A percentile compares a stretch with the other conserved stretches of the same genome.
phyloP scores from a whole-genome alignment of 805 yeast genomes.

The Kuraishia hungarica region DNA sequence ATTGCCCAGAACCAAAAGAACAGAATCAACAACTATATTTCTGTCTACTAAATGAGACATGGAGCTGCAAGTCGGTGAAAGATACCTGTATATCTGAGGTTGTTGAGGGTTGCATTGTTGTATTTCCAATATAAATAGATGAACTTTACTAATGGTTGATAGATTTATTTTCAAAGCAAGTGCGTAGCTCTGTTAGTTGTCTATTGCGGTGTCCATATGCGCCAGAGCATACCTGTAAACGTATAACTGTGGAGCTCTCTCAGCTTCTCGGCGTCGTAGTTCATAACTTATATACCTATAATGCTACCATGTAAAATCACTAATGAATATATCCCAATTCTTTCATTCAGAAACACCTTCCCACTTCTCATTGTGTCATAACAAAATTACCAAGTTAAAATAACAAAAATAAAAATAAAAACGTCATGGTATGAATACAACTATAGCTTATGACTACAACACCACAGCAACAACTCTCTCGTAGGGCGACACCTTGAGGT shows the following conservation, averaged over 20 bases:
- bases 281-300: too few relatives aligned
- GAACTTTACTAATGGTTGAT: not conserved
- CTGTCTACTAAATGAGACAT: slow-evolving; percentile 50
- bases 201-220: too few relatives aligned
- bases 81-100: too few relatives aligned
- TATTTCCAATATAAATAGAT: slow-evolving; percentile 4
- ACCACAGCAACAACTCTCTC: slow-evolving; percentile 52
- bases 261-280: too few relatives aligned
- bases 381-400: not conserved
- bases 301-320: too few relatives aligned
- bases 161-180: too few relatives aligned
- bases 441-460: slow-evolving; percentile 20
- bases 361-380: not conserved
- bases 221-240: too few relatives aligned
- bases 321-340: not conserved
- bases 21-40: slow-evolving; percentile 82
- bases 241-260: too few relatives aligned
- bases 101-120: not conserved
- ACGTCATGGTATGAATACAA: not conserved
- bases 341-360: not conserved
- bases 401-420: slow-evolving; percentile 3
- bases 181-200: too few relatives aligned
- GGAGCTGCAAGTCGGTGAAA: too few relatives aligned
- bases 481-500: slow-evolving; percentile 38
- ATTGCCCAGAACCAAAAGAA: slow-evolving; percentile 97